Conservation (phyloP, 1,284 basidiomycete species). For the Malassezia vespertilionis region DNA sequence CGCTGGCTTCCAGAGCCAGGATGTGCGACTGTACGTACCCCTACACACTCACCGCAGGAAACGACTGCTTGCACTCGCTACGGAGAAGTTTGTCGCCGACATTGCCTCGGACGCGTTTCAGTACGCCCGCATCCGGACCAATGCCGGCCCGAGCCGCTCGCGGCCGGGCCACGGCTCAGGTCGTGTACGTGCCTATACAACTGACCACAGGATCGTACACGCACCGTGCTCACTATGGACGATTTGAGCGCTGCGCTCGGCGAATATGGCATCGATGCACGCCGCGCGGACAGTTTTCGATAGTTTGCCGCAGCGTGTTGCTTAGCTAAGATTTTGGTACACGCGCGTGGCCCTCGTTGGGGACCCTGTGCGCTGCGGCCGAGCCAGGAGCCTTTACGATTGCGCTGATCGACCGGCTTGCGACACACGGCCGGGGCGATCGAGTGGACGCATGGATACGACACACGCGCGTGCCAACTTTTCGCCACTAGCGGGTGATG, state of each 20-base stretch:
- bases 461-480: neutral
- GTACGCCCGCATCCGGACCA: constrained; percentile 80
- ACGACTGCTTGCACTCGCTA: constrained; percentile 82
- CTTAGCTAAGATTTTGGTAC: too few species aligned
- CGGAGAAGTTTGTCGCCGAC: constrained; percentile 95
- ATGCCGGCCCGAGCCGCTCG: constrained; percentile 49
- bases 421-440: neutral
- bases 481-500: neutral
- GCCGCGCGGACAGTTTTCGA: constrained; percentile 42
- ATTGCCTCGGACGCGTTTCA: constrained; percentile 95
- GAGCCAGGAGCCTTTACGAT: too few species aligned
- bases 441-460: neutral
- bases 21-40: constrained; percentile 50
- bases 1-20: constrained; percentile 90
- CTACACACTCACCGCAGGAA: constrained; percentile 50
- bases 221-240: constrained; percentile 96
- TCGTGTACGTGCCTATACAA: constrained; percentile 1
- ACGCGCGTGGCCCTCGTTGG: too few species aligned
- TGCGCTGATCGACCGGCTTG: too few species aligned
- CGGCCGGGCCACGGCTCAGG: constrained; percentile 9
- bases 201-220: constrained; percentile 59
- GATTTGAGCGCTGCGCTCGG: constrained; percentile 80
- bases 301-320: constrained; percentile 17
- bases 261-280: constrained; percentile 64
- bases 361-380: too few species aligned